Base-by-base conservation (phyloP, 176 grass and related monocot genomes). In the Oryza punctata region DNA sequence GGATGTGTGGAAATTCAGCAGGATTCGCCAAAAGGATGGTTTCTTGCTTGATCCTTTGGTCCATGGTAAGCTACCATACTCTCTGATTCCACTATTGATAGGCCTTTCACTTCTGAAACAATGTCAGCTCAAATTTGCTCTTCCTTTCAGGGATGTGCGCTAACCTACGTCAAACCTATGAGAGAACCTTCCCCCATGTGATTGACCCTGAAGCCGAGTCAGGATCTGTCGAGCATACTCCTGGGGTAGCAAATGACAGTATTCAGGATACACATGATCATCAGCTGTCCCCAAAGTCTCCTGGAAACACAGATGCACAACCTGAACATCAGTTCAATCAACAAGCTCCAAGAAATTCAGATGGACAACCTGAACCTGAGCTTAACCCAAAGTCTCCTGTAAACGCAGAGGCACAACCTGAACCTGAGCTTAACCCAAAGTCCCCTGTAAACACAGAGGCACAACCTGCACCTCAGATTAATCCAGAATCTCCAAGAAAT, bases 41-140 rank as follows among this genome's bases (percentile, higher is more conserved):
- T 78, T 94, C 73, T 80, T 96, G 69, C 24, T 29, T 67, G 89
- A 87, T 81, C 91, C 89, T 29, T 75, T 85, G 81, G 54, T 94
- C 21, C 69, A 75, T 47, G 90, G 95, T 98, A 82, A 82, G 80
- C 10, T 74, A 68, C 2, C 43, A 26, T 43, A 66, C 29, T 43
- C 0, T 27, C 82, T 44, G 60, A 35, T 65, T 73, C 75, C 8
- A 63, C 12, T 13, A 3, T 21, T 60, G 49, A 40, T 73, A 21
- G 18, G 61, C 38, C 74, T 46, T 79, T 63, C 32, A 12, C 28
- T 81, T 41, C 76, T 43, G 29, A 71, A 77, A 45, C 44, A 13
- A 86, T 21, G 26, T 37, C 19, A 77, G 19, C 46, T 6, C 26
- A 30, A 69, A 59, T 44, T 43, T 65, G 4, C 46, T 59, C 45